These are phyloP conservation scores for Scutellaria galericulata DNA, from an alignment of 257 asterid genomes.

Conservation along the genomic window DNA sequence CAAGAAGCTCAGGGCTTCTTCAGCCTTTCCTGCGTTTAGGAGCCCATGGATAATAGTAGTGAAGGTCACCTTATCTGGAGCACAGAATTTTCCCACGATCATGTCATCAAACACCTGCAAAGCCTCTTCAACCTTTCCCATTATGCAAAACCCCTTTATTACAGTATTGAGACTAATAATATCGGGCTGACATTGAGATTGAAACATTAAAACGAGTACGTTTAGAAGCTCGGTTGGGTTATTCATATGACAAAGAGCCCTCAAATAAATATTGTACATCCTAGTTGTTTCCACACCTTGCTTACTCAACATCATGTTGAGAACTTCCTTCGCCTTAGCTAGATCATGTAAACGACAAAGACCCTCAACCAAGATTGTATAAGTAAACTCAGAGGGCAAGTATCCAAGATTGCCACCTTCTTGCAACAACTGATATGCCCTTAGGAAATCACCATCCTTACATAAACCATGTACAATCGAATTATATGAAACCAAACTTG, in stretches of 20 bases:
- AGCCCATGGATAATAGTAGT: slow-evolving; percentile 70
- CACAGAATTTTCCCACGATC: slow-evolving; percentile 72
- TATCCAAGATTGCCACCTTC: slow-evolving; percentile 71
- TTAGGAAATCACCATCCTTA: slow-evolving; percentile 64
- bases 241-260: slow-evolving; percentile 68
- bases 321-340: slow-evolving; percentile 67
- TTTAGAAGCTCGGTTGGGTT: slow-evolving; percentile 87
- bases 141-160: slow-evolving; percentile 75
- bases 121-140: slow-evolving; percentile 76
- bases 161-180: slow-evolving; percentile 76
- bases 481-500: slow-evolving; percentile 68
- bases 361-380: slow-evolving; percentile 68
- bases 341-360: slow-evolving; percentile 68
- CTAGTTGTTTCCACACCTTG: slow-evolving; percentile 58
- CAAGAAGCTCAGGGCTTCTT: slow-evolving; percentile 64
- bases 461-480: slow-evolving; percentile 78
- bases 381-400: slow-evolving; percentile 79
- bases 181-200: slow-evolving; percentile 81
- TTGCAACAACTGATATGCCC: slow-evolving; percentile 84
- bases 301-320: slow-evolving; percentile 60
- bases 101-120: slow-evolving; percentile 68
- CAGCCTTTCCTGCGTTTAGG: slow-evolving; percentile 54
- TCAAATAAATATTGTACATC: slow-evolving; percentile 79
- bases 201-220: slow-evolving; percentile 73
- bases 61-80: slow-evolving; percentile 78